Evolutionary conservation across 345 rosid genomes (phyloP), one percentile per base, ranked within the genome.

Genomic region (Triadica sebifera): DNA sequence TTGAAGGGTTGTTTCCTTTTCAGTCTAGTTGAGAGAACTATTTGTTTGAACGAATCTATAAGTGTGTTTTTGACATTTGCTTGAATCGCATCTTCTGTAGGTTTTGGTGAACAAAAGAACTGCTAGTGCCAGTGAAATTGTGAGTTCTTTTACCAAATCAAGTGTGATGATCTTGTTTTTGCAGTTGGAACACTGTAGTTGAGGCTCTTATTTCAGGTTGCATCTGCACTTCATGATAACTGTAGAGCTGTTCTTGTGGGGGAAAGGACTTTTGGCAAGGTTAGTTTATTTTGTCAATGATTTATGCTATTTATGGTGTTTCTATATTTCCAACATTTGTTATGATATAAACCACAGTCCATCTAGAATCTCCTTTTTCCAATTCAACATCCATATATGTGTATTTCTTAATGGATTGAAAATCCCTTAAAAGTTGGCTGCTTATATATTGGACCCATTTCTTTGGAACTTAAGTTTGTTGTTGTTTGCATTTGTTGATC

Each of bases 181-280:
- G 43, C 59, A 20, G 24, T 41, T 68, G 47, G 70, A 25, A 41
- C 75, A 19, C 17, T 67, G 52, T 51, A 70, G 65, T 64, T 39
- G 43, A 51, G 20, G 24, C 75, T 81, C 51, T 47, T 56, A 10
- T 77, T 79, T 75, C 86, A 94, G 97, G 98, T 92, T 74, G 98
- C 97, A 58, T 92, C 98, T 78, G 97, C 98, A 50, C 97, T 94
- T 74, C 97, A 92, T 81, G 98, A 94, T 85, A 94, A 94, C 80
- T 94, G 98, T 81, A 92, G 85, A 88, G 97, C 97, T 72, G 90
- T 92, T 69, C 99, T 95, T 58, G 99, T 92, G 62, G 98, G 98
- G 17, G 97, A 92, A 64, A 86, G 83, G 81, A 95, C 97, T 34
- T 92, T 83, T 56, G 98, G 99, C 85, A 92, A 92, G 99, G 99